Evolutionary conservation across 345 rosid species (phyloP).

Genomic region (Lumnitzera racemosa): DNA sequence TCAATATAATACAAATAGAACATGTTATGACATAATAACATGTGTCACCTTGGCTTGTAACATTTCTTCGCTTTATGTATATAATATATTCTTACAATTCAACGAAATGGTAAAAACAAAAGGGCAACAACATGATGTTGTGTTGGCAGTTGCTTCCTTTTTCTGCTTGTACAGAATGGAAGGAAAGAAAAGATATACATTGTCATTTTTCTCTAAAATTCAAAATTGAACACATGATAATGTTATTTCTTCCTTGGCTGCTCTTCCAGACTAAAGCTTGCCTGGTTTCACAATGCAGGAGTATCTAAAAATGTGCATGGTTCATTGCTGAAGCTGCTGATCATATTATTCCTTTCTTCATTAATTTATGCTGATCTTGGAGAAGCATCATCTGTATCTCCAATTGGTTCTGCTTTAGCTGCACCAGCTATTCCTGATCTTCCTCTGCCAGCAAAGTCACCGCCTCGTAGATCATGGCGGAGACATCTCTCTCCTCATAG

Average conservation of each 20-base stretch:
- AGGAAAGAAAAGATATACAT: background rate
- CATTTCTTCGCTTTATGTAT: too few relatives aligned
- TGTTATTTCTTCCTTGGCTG: conserved; percentile 1
- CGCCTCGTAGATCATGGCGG: conserved; percentile 25
- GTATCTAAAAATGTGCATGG: conserved; percentile 13
- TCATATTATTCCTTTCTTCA: conserved; percentile 30
- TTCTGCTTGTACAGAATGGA: too few relatives aligned
- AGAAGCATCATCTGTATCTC: conserved; percentile 31
- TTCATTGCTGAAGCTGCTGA: conserved; percentile 30
- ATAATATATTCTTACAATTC: too few relatives aligned
- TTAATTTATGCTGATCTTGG: conserved; percentile 27
- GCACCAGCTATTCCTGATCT: conserved; percentile 36
- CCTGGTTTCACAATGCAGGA: conserved; percentile 32
- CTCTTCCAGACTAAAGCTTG: conserved; percentile 7
- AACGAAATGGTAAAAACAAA: too few relatives aligned
- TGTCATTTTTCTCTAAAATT: background rate
- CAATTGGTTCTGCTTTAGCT: conserved; percentile 25
- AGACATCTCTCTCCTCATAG: conserved; percentile 40
- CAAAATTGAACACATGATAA: background rate
- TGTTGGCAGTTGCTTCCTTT: too few relatives aligned
- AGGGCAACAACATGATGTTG: too few relatives aligned
- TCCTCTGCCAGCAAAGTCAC: conserved; percentile 40
- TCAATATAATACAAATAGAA: too few relatives aligned
- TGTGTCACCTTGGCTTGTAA: too few relatives aligned
- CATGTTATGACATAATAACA: too few relatives aligned